Base-by-base conservation (phyloP, 2,329 filamentous ascomycete genomes). In the Penicillium oxalicum region DNA sequence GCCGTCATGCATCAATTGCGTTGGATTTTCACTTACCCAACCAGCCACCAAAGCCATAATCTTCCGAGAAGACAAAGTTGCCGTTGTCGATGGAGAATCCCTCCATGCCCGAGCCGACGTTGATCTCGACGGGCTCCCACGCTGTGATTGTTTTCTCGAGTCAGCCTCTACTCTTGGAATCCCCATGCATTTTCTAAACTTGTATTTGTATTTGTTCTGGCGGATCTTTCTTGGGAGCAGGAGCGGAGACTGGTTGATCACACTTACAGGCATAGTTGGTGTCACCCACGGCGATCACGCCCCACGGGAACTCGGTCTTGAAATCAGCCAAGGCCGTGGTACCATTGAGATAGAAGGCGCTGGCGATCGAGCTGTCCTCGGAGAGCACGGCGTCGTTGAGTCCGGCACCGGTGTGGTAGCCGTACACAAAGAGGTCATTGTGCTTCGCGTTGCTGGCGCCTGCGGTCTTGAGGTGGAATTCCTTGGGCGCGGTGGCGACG, bases 331-430 rank as follows among this genome's bases (percentile, higher is more conserved):
- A 56, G 24, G 63, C 60, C 5, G 54, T 45, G 1, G 67, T 67
- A n/a, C 60, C 64, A 38, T 70, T 69, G 40, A 71, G 38, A 41
- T 59, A 68, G 33, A 60, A 60, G 9, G 53, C 41, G 37, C 51
- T 58, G 11, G 66, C 68, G 5, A 36, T 57, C 1, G 50, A 45
- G 1, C 29, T 47, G 24, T 61, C 58, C 2, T 56, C 35, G 4
- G 57, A 57, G 12, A 72, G 58, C 4, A 70, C 67, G 8, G 67
- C 68, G 50, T 70, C 69, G 29, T 63, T 67, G 27, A 66, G 47
- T 11, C 67, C 70, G n/a, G 69, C 69, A 13, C 65, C 67, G n/a
- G 67, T 70, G 58, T 72, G 70, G 53, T 69, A 72, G 34, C 61
- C 55, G 27, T 61, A 61, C 27, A 72, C 58, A 28, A 66, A 71